Percentiles rank a stretch among this genome's conserved stretches.
These are phyloP conservation scores for Rutstroemia sp. DNA, from an alignment of 2,329 filamentous ascomycete genomes.

Conservation along the genomic window DNA sequence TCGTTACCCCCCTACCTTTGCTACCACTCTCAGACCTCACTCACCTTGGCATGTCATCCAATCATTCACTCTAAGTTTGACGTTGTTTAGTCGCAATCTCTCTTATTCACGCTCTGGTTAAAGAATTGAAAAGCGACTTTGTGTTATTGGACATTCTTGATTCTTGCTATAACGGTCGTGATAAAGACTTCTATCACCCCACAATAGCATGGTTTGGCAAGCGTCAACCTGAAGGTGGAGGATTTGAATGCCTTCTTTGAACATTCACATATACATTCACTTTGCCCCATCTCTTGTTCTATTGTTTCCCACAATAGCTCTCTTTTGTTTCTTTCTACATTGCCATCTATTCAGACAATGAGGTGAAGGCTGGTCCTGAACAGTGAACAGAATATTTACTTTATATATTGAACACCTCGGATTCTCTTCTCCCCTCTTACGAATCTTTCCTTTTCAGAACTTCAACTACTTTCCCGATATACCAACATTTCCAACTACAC, in stretches of 20 bases:
- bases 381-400: constrained; percentile 11
- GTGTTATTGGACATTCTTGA: constrained; percentile 7
- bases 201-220: neutral
- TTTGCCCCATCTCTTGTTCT: neutral
- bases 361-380: constrained; percentile 16
- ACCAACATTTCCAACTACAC: constrained; percentile 10
- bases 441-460: constrained; percentile 1
- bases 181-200: constrained; percentile 18
- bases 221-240: neutral
- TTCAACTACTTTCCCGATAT: constrained; percentile 10
- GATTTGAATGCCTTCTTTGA: constrained; percentile 10
- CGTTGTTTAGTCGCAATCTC: neutral
- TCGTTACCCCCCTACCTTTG: neutral
- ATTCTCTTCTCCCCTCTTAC: neutral
- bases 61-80: constrained; percentile 15
- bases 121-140: neutral
- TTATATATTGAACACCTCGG: constrained; percentile 2
- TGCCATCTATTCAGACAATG: constrained; percentile 16
- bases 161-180: constrained; percentile 3
- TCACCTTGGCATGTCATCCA: constrained; percentile 15
- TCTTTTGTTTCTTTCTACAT: constrained; percentile 15
- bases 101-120: neutral
- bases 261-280: constrained; percentile 4
- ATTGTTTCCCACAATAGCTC: neutral
- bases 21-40: neutral